These are phyloP conservation scores for Secale cereale DNA, from an alignment of 176 grass and related monocot genomes.

Conservation along the genomic window DNA sequence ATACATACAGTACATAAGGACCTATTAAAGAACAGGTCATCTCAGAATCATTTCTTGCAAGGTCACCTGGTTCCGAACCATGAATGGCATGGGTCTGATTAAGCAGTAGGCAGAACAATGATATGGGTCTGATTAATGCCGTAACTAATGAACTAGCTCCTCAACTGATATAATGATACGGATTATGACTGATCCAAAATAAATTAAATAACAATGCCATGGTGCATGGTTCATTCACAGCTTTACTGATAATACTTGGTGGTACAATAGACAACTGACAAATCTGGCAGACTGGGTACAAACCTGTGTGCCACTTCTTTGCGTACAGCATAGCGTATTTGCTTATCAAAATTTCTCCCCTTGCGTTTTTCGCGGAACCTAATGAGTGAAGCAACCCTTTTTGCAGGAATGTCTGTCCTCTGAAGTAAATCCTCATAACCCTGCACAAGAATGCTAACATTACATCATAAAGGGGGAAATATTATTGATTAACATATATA, in stretches of 20 bases:
- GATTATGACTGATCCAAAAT: background rate
- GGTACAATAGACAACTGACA: background rate
- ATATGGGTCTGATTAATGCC: background rate
- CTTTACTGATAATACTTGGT: background rate
- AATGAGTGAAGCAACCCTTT: conserved; percentile 83
- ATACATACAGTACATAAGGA: background rate
- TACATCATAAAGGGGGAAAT: background rate
- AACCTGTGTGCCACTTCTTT: conserved; percentile 94
- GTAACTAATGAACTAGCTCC: conserved; percentile 10
- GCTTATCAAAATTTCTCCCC: conserved; percentile 98
- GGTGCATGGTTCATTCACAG: background rate
- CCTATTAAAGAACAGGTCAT: background rate
- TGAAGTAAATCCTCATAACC: conserved; percentile 80
- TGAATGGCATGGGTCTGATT: background rate
- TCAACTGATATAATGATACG: background rate
- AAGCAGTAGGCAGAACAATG: background rate
- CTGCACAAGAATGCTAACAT: conserved; percentile 44
- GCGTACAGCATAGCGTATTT: conserved; percentile 89
- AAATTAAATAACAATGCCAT: background rate
- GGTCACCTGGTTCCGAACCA: background rate
- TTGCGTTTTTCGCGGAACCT: conserved; percentile 92
- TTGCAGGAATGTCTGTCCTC: conserved; percentile 83
- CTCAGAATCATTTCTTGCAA: background rate
- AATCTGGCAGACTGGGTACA: conserved; percentile 3
- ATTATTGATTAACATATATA: background rate